phyloP scores from a whole-genome alignment of 2,329 filamentous ascomycete genomes.

The Sporothrix pseudoabietina region DNA sequence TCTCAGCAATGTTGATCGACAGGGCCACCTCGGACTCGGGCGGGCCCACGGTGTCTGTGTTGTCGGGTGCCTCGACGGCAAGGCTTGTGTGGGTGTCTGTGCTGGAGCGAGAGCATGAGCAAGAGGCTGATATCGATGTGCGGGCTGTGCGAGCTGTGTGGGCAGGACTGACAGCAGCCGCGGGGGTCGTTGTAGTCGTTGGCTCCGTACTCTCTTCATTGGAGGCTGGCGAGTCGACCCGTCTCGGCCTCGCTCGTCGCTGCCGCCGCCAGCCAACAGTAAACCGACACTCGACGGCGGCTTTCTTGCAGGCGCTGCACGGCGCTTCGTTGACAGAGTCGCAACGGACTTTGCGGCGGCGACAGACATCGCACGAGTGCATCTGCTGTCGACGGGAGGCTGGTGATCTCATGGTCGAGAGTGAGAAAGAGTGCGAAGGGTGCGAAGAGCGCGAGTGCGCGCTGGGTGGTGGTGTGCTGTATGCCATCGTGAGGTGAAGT shows the following conservation, averaged over 20 bases:
- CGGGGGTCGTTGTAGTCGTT: neutral
- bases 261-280: slow-evolving; percentile 25
- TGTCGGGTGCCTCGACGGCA: neutral
- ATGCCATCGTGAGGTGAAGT: neutral
- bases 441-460: neutral
- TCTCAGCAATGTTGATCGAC: slow-evolving; percentile 30
- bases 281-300: slow-evolving; percentile 24
- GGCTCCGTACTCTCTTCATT: neutral
- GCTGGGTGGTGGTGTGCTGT: neutral
- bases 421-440: neutral
- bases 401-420: neutral
- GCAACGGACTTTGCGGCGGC: slow-evolving; percentile 30
- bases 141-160: neutral
- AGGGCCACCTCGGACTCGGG: slow-evolving; percentile 30
- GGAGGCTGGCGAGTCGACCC: neutral
- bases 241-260: neutral
- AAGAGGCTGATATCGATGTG: neutral
- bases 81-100: neutral
- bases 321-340: slow-evolving; percentile 24
- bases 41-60: neutral
- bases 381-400: slow-evolving; percentile 27
- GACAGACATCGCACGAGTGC: slow-evolving; percentile 31
- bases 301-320: slow-evolving; percentile 29
- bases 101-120: neutral
- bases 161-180: neutral